Evolutionary conservation across 2,329 filamentous ascomycete species (phyloP).

Genomic region (Ascochyta rabiei): DNA sequence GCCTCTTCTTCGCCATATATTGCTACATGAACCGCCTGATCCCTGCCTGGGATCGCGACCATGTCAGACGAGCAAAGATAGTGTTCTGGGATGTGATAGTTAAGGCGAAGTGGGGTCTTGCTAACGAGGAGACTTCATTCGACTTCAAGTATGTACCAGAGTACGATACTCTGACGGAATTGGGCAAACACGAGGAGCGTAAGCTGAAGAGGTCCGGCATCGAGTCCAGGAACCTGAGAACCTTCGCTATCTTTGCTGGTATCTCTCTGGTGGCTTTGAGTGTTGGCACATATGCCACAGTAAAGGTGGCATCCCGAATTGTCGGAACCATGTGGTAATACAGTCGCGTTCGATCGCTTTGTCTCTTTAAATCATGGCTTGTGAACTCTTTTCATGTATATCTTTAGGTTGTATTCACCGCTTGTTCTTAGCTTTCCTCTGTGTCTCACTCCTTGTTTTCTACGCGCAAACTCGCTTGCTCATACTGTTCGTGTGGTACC

Average conservation of each 20-base stretch:
- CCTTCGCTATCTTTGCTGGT: conserved; percentile 51
- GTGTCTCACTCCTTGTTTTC: not conserved
- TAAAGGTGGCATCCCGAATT: conserved; percentile 34
- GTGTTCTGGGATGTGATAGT: conserved; percentile 66
- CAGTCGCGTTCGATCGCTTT: not conserved
- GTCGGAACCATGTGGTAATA: conserved; percentile 26
- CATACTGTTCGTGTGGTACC: not conserved
- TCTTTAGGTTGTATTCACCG: not conserved
- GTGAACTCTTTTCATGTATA: not conserved
- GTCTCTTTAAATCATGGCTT: not conserved
- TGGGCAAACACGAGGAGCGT: conserved; percentile 52
- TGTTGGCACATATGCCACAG: conserved; percentile 29
- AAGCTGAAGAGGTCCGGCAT: conserved; percentile 47
- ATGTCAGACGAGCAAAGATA: conserved; percentile 59
- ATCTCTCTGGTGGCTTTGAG: conserved; percentile 40
- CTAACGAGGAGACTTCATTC: conserved; percentile 65
- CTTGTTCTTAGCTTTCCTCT: not conserved
- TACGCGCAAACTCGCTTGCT: not conserved
- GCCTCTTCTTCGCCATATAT: conserved; percentile 66
- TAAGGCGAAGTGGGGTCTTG: conserved; percentile 68
- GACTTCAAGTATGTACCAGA: conserved; percentile 74
- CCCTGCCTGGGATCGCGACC: conserved; percentile 56
- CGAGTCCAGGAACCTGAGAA: conserved; percentile 56
- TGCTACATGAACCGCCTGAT: conserved; percentile 60
- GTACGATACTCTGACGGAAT: conserved; percentile 56